Evolutionary conservation across 2,329 filamentous ascomycete species (phyloP), one percentile per base, ranked within the genome.

Genomic region (Trichoderma koningiopsis): DNA sequence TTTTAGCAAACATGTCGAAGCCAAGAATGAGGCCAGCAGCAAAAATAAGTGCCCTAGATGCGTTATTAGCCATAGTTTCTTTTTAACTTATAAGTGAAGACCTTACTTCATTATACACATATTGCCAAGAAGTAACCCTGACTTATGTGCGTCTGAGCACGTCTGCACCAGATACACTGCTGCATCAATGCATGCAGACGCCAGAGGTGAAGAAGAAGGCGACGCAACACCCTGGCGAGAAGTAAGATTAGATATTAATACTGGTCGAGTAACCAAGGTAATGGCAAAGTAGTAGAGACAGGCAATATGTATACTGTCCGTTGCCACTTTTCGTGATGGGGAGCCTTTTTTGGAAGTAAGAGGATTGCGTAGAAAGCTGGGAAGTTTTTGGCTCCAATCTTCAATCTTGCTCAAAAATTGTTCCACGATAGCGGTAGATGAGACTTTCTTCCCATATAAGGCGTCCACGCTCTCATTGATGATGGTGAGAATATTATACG

Each of bases 281-380:
- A 88, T 84, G 0, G 86, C 84, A 67, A 88, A 87, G 71, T 89
- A 88, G 72, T 89, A 89, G 0, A 84, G 77, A 68, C 86, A 88
- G 0, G 86, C 84, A 6, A 89, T 82, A 67, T 88, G 86, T 1
- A 87, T 79, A 29, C 82, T 86, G 0, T 82, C 83, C 31, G 87
- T 81, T 2, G 81, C 80, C 0, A 78, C 79, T 22, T 80, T 77
- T 1, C 74, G 74, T 2, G 49, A 10, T 16, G 57, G 16, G 8
- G 64, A 16, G n/a, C 43, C 37, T 29, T 31, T 35, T 19, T 29
- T 53, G 2, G 56, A 35, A 13, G 53, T 59, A 4, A 58, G 49
- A 16, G 68, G 63, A 19, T 47, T 74, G 7, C 61, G 77, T 62
- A 79, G 72, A 31, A 74, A 78, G 19, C 74, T 73, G 0, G 84